A percentile compares a stretch with the other conserved stretches of the same genome.
Evolutionary conservation across 225 moss, liverwort and hornwort genomes (phyloP).

Genomic region (Climacium dendroides): DNA sequence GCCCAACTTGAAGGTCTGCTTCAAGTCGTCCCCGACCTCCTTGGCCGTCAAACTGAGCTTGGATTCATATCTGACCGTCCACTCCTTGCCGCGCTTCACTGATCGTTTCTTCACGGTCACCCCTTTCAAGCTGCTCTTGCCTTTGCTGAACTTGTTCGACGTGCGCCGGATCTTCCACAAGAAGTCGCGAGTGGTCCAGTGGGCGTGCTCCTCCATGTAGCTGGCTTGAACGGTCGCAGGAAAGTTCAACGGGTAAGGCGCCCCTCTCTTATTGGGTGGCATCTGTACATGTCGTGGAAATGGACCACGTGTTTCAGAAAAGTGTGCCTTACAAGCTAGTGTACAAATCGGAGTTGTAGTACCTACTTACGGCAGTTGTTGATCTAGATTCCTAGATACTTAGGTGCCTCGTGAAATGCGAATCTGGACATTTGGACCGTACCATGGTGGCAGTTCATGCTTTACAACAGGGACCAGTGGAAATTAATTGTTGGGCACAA

Average conservation of each 20-base stretch:
- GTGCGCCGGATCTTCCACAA: slow-evolving; percentile 2
- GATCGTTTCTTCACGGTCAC: no score
- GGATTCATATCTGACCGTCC: no score
- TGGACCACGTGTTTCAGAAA: background rate
- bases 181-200: background rate
- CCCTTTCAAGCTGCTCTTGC: background rate
- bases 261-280: background rate
- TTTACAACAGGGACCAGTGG: background rate
- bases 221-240: background rate
- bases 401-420: background rate
- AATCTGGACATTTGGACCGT: background rate
- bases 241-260: background rate
- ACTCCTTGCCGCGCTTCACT: no score
- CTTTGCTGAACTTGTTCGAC: background rate
- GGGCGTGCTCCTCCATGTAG: background rate
- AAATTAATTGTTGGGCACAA: no score
- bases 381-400: no score
- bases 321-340: background rate
- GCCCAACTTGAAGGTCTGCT: no score
- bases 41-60: no score
- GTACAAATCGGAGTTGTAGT: background rate
- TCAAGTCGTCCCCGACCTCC: no score
- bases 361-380: background rate
- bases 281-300: background rate
- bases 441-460: background rate